These are phyloP conservation scores for Phialophora chinensis DNA, from an alignment of 2,329 filamentous ascomycete genomes.

Conservation along the genomic window DNA sequence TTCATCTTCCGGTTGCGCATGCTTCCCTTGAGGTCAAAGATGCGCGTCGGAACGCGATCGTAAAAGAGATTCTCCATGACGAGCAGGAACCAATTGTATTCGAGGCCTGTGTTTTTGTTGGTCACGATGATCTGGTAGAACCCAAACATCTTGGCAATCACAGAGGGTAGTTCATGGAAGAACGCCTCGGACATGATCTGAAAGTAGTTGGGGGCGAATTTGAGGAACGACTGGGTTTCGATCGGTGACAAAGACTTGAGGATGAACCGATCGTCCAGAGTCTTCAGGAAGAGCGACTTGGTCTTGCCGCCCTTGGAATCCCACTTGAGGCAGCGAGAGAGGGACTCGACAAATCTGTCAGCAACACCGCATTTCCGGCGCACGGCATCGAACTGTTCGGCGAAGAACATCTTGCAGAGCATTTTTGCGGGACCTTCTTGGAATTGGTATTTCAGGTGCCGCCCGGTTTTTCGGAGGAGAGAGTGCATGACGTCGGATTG, in stretches of 20 bases:
- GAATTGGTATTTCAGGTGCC: constrained; percentile 95
- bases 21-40: constrained; percentile 94
- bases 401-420: constrained; percentile 98
- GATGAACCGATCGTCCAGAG: constrained; percentile 89
- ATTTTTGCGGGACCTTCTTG: constrained; percentile 91
- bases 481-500: constrained; percentile 84
- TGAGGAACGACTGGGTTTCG: constrained; percentile 91
- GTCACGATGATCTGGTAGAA: constrained; percentile 98
- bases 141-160: constrained; percentile 98
- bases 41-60: constrained; percentile 84
- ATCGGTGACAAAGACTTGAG: constrained; percentile 89
- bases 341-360: constrained; percentile 90
- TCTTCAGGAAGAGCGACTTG: constrained; percentile 96
- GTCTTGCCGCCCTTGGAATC: constrained; percentile 98
- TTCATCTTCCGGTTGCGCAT: constrained; percentile 99
- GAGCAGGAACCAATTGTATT: constrained; percentile 92
- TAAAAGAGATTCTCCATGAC: constrained; percentile 99
- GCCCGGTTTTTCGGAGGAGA: constrained; percentile 81
- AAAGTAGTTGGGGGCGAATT: constrained; percentile 96
- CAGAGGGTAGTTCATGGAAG: constrained; percentile 92
- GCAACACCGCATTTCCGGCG: constrained; percentile 90
- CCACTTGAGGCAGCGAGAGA: constrained; percentile 96
- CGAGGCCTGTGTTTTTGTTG: constrained; percentile 86
- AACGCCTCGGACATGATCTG: constrained; percentile 95
- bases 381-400: constrained; percentile 95